Conservation (phyloP, 2,329 filamentous ascomycete genomes). For the Cercospora berteroae region DNA sequence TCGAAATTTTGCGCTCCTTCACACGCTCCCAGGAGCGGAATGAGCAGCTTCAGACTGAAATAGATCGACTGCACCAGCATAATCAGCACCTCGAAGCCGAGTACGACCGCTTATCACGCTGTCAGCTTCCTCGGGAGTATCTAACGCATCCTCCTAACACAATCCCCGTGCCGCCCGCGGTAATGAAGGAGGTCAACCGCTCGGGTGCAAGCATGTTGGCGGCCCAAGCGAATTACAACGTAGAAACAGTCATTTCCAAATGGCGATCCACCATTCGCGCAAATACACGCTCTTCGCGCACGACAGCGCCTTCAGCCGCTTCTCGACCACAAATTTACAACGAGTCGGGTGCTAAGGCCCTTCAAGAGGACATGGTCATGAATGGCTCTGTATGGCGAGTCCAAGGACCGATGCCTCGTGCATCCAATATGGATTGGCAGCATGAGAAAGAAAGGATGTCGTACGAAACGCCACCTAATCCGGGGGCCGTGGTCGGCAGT, state of each 20-base stretch:
- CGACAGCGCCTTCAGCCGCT: background rate
- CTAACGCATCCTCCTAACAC: conserved; percentile 37
- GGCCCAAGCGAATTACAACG: conserved; percentile 30
- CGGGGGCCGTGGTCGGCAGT: conserved; percentile 29
- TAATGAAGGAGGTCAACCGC: conserved; percentile 38
- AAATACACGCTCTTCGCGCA: conserved; percentile 21
- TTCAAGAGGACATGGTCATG: conserved; percentile 31
- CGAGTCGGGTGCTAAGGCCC: conserved; percentile 6
- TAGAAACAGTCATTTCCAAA: conserved; percentile 31
- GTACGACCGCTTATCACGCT: conserved; percentile 36
- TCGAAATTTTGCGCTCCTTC: conserved; percentile 49
- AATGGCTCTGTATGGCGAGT: conserved; percentile 31
- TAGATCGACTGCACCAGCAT: conserved; percentile 44
- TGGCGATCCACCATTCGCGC: conserved; percentile 32
- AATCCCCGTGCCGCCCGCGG: conserved; percentile 39
- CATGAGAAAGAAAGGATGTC: conserved; percentile 17
- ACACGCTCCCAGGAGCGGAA: conserved; percentile 42
- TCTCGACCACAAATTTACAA: conserved; percentile 5
- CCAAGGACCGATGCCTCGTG: conserved; percentile 28
- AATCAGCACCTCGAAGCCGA: conserved; percentile 43
- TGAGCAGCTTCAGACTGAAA: conserved; percentile 39
- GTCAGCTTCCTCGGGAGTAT: conserved; percentile 38
- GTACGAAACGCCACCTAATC: conserved; percentile 35
- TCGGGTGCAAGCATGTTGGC: conserved; percentile 17
- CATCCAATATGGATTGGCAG: background rate